These are phyloP conservation scores for Acanthamoeba castellanii DNA, from an alignment of 208 protist genomes.

Conservation along the genomic window DNA sequence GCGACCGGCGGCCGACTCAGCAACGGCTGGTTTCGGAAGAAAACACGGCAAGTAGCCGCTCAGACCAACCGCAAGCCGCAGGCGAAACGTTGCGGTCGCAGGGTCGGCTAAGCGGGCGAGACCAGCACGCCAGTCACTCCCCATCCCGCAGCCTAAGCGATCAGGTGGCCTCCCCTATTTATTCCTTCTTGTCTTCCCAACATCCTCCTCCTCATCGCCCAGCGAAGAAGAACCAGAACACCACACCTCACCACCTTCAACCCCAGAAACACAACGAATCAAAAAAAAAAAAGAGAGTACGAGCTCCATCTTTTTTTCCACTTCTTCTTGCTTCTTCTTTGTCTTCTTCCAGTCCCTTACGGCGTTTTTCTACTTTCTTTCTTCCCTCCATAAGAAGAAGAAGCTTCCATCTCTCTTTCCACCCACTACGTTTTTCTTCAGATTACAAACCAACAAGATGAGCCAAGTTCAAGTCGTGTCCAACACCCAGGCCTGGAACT, in stretches of 20 bases:
- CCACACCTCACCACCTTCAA: background rate
- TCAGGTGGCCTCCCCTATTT: background rate
- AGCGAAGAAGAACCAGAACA: background rate
- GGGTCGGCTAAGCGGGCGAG: background rate
- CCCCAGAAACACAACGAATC: background rate
- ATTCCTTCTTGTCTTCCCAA: background rate
- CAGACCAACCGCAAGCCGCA: slow-evolving; percentile 20
- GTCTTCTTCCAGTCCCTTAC: background rate
- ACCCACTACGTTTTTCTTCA: background rate
- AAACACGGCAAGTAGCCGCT: slow-evolving; percentile 65
- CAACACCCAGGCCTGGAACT: slow-evolving; percentile 27
- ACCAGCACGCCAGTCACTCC: background rate
- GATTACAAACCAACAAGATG: background rate
- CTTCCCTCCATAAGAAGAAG: background rate
- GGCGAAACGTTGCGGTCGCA: slow-evolving; percentile 3
- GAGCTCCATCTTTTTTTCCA: background rate
- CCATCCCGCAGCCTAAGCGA: background rate
- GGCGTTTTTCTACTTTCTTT: background rate
- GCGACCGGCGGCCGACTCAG: background rate
- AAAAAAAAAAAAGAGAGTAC: too few relatives aligned
- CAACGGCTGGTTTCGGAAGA: slow-evolving; percentile 16
- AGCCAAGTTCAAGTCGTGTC: slow-evolving; percentile 60
- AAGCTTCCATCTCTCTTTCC: background rate
- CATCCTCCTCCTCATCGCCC: background rate
- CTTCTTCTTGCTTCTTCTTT: background rate